A percentile compares a stretch with the other conserved stretches of the same genome.
Conservation (phyloP, 768 basidiomycete species). For the Peribolospora baueri region DNA sequence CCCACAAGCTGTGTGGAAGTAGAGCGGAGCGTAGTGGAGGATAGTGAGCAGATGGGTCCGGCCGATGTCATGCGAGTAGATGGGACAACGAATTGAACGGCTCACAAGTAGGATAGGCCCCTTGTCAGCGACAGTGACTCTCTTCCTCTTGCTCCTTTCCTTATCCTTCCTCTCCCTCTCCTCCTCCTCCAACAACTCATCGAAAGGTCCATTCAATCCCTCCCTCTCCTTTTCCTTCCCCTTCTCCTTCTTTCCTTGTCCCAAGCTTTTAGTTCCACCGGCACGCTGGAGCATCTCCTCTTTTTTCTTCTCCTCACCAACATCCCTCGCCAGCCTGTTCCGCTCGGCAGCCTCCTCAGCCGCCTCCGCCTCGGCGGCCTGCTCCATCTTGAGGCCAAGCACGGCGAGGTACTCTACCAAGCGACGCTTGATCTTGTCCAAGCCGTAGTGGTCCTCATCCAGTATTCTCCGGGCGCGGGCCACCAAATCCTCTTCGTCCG, state of each 20-base stretch:
- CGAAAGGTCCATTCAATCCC: too few species aligned
- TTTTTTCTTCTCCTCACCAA: too few species aligned
- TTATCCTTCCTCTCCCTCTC: too few species aligned
- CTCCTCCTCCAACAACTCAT: too few species aligned
- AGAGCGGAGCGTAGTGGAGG: constrained; percentile 17
- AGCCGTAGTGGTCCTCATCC: constrained; percentile 71
- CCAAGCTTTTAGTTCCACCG: too few species aligned
- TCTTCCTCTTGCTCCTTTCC: neutral
- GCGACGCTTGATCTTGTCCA: constrained; percentile 77
- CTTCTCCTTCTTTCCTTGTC: too few species aligned
- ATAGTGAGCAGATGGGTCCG: constrained; percentile 37
- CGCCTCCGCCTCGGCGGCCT: constrained; percentile 13
- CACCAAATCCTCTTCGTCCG: constrained; percentile 10
- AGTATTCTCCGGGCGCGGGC: constrained; percentile 44
- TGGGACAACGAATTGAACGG: neutral
- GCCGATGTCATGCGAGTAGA: constrained; percentile 3
- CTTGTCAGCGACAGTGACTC: constrained; percentile 1
- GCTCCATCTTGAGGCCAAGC: constrained; percentile 30
- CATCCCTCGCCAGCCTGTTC: neutral
- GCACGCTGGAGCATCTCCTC: too few species aligned
- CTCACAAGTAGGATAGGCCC: constrained; percentile 12
- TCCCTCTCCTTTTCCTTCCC: too few species aligned
- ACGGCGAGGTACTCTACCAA: constrained; percentile 80
- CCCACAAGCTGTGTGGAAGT: constrained; percentile 35
- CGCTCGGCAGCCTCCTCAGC: constrained; percentile 17